Evolutionary conservation across 257 asterid species (phyloP).

Genomic region (Scutellaria minor): DNA sequence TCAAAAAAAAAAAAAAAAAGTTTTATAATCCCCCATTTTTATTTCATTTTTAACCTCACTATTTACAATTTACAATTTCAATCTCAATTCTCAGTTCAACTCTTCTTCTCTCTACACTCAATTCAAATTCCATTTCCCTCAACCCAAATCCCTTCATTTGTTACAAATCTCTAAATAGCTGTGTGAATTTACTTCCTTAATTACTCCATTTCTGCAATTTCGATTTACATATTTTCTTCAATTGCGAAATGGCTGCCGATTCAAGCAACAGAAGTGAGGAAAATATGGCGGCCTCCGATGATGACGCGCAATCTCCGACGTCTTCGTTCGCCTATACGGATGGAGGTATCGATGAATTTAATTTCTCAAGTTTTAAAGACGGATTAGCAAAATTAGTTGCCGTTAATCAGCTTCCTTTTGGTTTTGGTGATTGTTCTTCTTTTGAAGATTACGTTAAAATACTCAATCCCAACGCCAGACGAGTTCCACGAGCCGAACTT

Average conservation of each 20-base stretch:
- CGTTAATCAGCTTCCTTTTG: background rate
- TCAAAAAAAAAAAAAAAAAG: too few species aligned
- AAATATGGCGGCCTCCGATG: background rate
- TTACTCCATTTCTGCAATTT: background rate
- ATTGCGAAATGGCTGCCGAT: background rate
- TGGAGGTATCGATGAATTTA: background rate
- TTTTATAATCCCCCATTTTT: too few species aligned
- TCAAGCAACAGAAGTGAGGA: background rate
- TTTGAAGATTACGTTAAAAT: too few species aligned
- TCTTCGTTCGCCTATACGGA: background rate
- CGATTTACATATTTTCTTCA: too few species aligned
- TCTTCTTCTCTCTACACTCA: background rate
- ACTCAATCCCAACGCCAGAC: background rate
- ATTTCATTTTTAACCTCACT: too few species aligned
- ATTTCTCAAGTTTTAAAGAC: background rate
- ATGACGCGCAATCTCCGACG: background rate
- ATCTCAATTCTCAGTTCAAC: too few species aligned
- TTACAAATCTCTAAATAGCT: background rate
- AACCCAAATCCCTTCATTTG: background rate
- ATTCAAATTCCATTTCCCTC: too few species aligned
- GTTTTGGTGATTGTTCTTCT: background rate
- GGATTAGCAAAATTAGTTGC: background rate
- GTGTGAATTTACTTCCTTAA: background rate
- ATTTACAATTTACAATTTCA: too few species aligned
- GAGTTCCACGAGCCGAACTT: background rate